Conservation (phyloP, 148 eudicot genomes). For the Camellia lanceoleosa region DNA sequence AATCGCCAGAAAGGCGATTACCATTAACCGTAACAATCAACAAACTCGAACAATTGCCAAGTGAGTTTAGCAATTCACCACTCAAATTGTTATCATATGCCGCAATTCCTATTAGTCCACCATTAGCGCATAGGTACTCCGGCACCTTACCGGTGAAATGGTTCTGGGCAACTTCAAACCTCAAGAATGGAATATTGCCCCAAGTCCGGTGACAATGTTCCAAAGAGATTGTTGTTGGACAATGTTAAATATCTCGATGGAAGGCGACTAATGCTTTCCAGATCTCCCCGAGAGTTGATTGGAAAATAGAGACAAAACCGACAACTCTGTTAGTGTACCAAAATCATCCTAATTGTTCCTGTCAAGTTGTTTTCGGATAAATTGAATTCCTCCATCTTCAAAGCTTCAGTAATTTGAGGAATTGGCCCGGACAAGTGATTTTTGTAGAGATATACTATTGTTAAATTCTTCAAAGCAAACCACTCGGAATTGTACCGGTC, state of each 20-base stretch:
- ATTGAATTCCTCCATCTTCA: too few species aligned
- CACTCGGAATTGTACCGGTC: slow-evolving; percentile 22
- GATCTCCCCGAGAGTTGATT: slow-evolving; percentile 34
- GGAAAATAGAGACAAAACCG: slow-evolving; percentile 22
- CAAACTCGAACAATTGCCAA: slow-evolving; percentile 29
- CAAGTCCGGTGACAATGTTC: slow-evolving; percentile 33
- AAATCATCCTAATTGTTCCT: slow-evolving; percentile 27
- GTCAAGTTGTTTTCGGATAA: slow-evolving; percentile 18
- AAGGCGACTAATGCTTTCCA: not conserved
- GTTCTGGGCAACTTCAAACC: slow-evolving; percentile 22
- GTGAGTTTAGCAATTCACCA: slow-evolving; percentile 31
- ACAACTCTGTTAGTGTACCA: slow-evolving; percentile 24
- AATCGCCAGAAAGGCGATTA: slow-evolving; percentile 28
- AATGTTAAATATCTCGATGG: not conserved
- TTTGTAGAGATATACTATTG: slow-evolving; percentile 19
- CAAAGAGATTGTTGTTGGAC: slow-evolving; percentile 28
- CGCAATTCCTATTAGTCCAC: slow-evolving; percentile 14
- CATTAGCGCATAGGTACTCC: slow-evolving; percentile 21
- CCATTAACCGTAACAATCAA: slow-evolving; percentile 14
- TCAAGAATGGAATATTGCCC: slow-evolving; percentile 25
- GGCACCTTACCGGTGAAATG: slow-evolving; percentile 23
- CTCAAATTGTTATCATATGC: slow-evolving; percentile 26
- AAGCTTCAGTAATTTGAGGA: not conserved
- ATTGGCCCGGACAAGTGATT: slow-evolving; percentile 28
- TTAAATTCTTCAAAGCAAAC: slow-evolving; percentile 31